Evolutionary conservation across 2,329 filamentous ascomycete genomes (phyloP), one percentile per base, ranked within the genome.

Genomic region (Penicillium sp.): DNA sequence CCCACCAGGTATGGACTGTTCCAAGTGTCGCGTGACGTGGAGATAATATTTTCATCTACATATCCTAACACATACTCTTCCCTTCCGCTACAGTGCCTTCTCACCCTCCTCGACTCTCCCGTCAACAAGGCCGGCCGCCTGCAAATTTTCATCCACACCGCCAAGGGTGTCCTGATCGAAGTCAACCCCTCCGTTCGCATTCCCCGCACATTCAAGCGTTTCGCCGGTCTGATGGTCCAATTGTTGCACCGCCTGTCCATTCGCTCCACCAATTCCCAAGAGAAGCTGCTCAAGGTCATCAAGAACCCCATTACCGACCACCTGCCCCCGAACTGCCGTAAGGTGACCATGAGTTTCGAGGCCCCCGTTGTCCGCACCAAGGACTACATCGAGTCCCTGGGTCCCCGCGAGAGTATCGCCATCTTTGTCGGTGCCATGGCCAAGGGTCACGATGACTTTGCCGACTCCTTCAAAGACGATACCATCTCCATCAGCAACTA

Each of bases 371-470:
- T 96, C 51, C 91, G 91, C 53, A 91, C 95, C 37, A 86, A 91
- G 71, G 93, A 97, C 76, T 99, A 97, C 78, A 88, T 99, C 63
- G 88, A 92, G 68, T 87, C 86, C 4, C 83, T 98, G 10, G 87
- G 86, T 13, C 83, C 89, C 53, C 90, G 93, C 72, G 93, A 98
- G 81, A 98, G 94, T 81, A 92, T 98, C 60, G 97, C 94, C 74
- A 94, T 99, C 65, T 98, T 98, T 73, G 92, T 98, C 45, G 95
- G 95, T 70, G 95, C 95, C 71, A 99, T 99, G 94, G 95, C 95
- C 62, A 98, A 98, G 83, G 95, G 95, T 19, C 87, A 89, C 58
- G 95, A 99, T 77, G 94, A 92, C 79, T 99, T 99, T 76, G 95
- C 95, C 67, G 95, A 99, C 76, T 86, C 87, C 44, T 92, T 91